Evolutionary conservation across 2,329 filamentous ascomycete genomes (phyloP).

Genomic region (Pestalotiopsis sp.): DNA sequence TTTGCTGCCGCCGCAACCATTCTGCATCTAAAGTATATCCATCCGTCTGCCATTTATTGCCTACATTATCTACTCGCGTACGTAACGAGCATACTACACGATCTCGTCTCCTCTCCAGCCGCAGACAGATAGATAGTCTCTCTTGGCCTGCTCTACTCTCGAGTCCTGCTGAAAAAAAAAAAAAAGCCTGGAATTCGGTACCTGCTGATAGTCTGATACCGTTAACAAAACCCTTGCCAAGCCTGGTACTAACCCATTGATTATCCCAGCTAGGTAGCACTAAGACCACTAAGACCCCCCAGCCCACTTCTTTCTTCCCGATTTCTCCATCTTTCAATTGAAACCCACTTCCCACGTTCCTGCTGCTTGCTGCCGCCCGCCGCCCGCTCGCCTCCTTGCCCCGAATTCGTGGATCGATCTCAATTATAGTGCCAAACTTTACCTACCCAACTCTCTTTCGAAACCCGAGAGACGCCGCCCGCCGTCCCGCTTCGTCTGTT

Average conservation of each 20-base stretch:
- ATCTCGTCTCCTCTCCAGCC: not conserved
- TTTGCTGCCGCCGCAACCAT: not conserved
- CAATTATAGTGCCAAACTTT: constrained; percentile 4
- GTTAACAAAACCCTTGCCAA: too few species aligned
- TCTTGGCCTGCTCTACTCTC: not conserved
- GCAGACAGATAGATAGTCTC: not conserved
- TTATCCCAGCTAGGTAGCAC: not conserved
- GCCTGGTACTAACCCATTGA: not conserved
- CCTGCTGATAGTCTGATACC: too few species aligned
- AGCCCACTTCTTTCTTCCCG: constrained; percentile 10
- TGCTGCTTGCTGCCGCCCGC: not conserved
- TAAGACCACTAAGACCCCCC: too few species aligned
- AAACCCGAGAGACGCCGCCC: not conserved
- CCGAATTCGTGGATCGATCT: constrained; percentile 1
- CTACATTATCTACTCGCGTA: not conserved
- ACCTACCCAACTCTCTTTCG: not conserved
- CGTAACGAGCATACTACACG: not conserved
- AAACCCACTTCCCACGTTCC: not conserved
- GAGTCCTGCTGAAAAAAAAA: not conserved
- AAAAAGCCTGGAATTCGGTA: too few species aligned
- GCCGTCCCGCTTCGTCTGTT: not conserved
- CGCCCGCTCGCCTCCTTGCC: not conserved
- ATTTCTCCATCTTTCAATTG: constrained; percentile 1
- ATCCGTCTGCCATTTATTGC: not conserved
- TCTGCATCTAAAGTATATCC: not conserved